phyloP scores from a whole-genome alignment of 495 filamentous ascomycete genomes.

The Peziza echinospora region DNA sequence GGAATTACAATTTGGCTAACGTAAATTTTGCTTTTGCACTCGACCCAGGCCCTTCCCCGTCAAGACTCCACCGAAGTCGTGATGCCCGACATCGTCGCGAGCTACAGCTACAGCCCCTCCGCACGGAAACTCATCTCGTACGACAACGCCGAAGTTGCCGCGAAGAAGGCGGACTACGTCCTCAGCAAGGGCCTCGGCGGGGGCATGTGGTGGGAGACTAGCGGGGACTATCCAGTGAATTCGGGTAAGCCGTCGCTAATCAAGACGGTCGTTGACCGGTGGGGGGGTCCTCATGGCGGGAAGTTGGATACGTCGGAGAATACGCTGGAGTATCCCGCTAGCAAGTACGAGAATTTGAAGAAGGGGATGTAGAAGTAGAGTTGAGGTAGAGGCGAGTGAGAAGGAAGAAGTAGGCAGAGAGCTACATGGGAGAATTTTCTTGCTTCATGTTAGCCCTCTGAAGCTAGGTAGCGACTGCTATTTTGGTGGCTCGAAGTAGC shows the following conservation, averaged over 20 bases:
- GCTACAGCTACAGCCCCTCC: slow-evolving; percentile 44
- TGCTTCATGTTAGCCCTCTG: too few relatives aligned
- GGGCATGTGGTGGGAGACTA: slow-evolving; percentile 81
- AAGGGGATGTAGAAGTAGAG: slow-evolving; percentile 23
- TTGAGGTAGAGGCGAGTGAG: not conserved
- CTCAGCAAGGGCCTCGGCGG: slow-evolving; percentile 43
- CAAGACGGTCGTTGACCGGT: slow-evolving; percentile 31
- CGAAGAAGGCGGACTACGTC: slow-evolving; percentile 45
- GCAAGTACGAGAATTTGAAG: slow-evolving; percentile 60
- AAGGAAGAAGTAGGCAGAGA: not conserved
- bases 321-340: slow-evolving; percentile 46
- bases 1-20: not conserved
- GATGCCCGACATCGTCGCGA: slow-evolving; percentile 34
- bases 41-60: slow-evolving; percentile 22
- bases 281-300: slow-evolving; percentile 23
- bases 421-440: not conserved
- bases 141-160: slow-evolving; percentile 40
- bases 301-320: slow-evolving; percentile 41
- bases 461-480: too few relatives aligned
- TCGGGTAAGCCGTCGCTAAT: slow-evolving; percentile 34
- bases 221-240: slow-evolving; percentile 54
- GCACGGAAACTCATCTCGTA: slow-evolving; percentile 49
- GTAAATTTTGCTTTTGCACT: too few relatives aligned
- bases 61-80: slow-evolving; percentile 26
- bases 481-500: too few relatives aligned